A percentile compares a stretch with the other conserved stretches of the same genome.
These are phyloP conservation scores for Zygoascus bituminiphila DNA, from an alignment of 805 yeast species.

Conservation along the genomic window DNA sequence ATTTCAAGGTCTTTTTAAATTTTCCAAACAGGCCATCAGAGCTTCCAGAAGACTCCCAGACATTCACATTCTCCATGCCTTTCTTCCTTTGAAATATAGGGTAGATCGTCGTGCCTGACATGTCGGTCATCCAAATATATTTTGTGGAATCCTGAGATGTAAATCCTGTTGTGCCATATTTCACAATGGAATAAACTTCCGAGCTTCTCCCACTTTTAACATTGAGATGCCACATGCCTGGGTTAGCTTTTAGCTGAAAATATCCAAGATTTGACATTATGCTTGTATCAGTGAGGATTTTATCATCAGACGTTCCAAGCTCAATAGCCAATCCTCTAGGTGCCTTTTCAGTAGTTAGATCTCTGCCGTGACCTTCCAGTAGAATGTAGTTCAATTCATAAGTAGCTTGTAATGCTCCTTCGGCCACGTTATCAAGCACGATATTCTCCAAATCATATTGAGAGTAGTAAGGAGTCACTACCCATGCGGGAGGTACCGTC, in stretches of 20 bases:
- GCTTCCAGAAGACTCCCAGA: conserved; percentile 2
- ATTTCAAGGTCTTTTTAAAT: conserved; percentile 12
- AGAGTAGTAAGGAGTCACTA: conserved; percentile 44
- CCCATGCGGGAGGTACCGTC: conserved; percentile 61
- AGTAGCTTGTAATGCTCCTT: conserved; percentile 33
- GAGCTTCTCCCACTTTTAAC: conserved; percentile 38
- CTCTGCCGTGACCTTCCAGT: conserved; percentile 64
- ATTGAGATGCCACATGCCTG: conserved; percentile 58
- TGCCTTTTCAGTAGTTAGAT: conserved; percentile 31
- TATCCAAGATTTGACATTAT: conserved; percentile 82
- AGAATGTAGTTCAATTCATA: conserved; percentile 48
- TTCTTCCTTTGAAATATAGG: conserved; percentile 39
- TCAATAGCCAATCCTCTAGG: conserved; percentile 49
- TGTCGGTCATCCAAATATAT: conserved; percentile 29
- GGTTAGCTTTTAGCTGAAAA: conserved; percentile 64
- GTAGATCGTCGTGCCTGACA: conserved; percentile 39
- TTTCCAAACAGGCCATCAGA: conserved; percentile 2
- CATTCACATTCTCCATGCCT: conserved; percentile 31
- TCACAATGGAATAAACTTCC: conserved; percentile 33
- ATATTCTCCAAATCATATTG: conserved; percentile 59
- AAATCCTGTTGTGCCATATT: conserved; percentile 3
- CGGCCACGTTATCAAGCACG: conserved; percentile 32
- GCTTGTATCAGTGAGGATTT: conserved; percentile 44
- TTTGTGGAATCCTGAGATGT: conserved; percentile 8
- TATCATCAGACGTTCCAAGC: conserved; percentile 25